Conservation (phyloP, 495 filamentous ascomycete species). For the Penicillium crystallinum region DNA sequence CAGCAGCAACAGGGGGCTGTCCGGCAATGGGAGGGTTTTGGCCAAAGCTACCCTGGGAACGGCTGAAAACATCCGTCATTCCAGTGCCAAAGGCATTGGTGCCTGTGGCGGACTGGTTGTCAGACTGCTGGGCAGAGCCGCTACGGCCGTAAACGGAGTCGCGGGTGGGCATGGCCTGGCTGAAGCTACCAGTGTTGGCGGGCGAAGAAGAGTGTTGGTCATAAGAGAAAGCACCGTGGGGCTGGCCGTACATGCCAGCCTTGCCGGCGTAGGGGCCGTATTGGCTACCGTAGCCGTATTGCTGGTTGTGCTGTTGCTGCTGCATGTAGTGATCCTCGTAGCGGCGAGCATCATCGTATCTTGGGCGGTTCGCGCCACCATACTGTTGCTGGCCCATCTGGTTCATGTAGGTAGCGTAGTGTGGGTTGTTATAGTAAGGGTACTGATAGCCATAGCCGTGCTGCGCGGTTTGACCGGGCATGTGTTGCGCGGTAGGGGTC, state of each 20-base stretch:
- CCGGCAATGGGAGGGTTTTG: conserved; percentile 64
- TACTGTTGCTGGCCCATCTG: conserved; percentile 51
- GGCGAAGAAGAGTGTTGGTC: conserved; percentile 70
- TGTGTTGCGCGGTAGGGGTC: conserved; percentile 57
- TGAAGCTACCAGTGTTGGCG: conserved; percentile 64
- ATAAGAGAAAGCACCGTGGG: conserved; percentile 72
- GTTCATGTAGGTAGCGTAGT: conserved; percentile 76
- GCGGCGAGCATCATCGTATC: conserved; percentile 52
- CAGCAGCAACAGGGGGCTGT: conserved; percentile 53
- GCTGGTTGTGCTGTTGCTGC: conserved; percentile 39
- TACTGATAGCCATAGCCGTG: conserved; percentile 60
- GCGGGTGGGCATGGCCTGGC: conserved; percentile 56
- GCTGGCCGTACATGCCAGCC: conserved; percentile 73
- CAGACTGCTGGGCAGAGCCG: conserved; percentile 66
- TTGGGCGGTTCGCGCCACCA: conserved; percentile 47
- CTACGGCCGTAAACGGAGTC: conserved; percentile 77
- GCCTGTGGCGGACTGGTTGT: conserved; percentile 55
- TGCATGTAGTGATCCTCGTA: conserved; percentile 43
- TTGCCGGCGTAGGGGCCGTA: conserved; percentile 70
- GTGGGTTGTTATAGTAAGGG: conserved; percentile 76
- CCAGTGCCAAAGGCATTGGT: conserved; percentile 60
- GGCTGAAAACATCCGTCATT: conserved; percentile 74
- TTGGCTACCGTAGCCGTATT: conserved; percentile 67
- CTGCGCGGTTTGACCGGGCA: conserved; percentile 49
- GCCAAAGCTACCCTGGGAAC: conserved; percentile 61